Percentiles rank a stretch among this genome's conserved stretches.
Conservation (phyloP, 225 moss, liverwort and hornwort genomes). For the Sphagnum contortum region DNA sequence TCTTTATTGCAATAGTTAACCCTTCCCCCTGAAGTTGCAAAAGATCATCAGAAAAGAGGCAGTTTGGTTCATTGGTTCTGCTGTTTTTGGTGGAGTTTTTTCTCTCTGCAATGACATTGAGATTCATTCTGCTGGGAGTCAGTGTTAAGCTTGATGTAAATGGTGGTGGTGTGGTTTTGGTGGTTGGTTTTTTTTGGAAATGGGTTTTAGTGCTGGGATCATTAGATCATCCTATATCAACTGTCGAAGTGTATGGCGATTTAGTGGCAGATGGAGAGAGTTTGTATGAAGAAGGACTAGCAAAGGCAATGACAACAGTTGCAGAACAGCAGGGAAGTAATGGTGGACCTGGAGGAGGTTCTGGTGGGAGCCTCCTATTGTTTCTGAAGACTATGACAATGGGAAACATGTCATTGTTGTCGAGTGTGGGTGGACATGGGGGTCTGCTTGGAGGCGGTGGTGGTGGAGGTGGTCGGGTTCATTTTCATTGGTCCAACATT, state of each 20-base stretch:
- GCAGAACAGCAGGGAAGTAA: conserved; percentile 10
- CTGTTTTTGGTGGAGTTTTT: no score
- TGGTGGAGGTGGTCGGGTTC: conserved; percentile 86
- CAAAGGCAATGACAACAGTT: background rate
- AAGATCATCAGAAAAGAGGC: no score
- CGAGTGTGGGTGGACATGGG: conserved; percentile 78
- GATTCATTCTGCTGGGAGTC: no score
- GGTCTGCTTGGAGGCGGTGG: conserved; percentile 81
- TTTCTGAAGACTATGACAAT: conserved; percentile 80
- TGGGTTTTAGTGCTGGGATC: conserved; percentile 69
- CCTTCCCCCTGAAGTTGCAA: no score
- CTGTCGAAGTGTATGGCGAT: conserved; percentile 67
- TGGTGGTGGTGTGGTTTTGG: no score
- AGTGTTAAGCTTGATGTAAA: no score
- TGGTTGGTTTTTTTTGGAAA: no score
- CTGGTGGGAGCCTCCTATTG: conserved; percentile 84
- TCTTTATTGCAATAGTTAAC: no score
- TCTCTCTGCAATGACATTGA: no score
- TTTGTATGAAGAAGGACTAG: conserved; percentile 15
- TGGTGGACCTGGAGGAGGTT: conserved; percentile 93
- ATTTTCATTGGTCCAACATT: conserved; percentile 98
- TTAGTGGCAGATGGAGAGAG: conserved; percentile 78
- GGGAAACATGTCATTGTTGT: conserved; percentile 66
- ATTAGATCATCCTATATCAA: conserved; percentile 74
- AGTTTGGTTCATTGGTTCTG: no score